Evolutionary conservation across 2,329 filamentous ascomycete genomes (phyloP).

Genomic region (Teratosphaeria zuluensis): DNA sequence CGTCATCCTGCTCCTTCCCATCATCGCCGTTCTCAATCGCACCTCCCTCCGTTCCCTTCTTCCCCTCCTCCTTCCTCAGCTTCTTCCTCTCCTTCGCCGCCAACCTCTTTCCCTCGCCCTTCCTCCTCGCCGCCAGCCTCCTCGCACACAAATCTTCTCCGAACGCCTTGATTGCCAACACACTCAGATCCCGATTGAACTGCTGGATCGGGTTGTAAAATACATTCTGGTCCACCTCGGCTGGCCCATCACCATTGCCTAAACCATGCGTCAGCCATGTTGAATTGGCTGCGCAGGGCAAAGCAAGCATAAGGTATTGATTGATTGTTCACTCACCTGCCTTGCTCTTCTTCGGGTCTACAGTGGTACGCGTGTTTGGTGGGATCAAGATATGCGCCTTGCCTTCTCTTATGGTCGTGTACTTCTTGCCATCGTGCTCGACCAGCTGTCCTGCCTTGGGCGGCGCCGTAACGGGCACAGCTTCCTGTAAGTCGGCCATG

Average conservation of each 20-base stretch:
- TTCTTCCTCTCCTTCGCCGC: slow-evolving; percentile 24
- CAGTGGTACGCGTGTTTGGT: slow-evolving; percentile 38
- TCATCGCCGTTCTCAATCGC: slow-evolving; percentile 2
- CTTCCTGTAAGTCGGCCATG: slow-evolving; percentile 4
- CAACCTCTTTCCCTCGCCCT: slow-evolving; percentile 19
- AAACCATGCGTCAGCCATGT: slow-evolving; percentile 20
- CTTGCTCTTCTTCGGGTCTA: slow-evolving; percentile 35
- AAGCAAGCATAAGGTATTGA: not conserved
- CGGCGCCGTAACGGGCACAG: slow-evolving; percentile 2
- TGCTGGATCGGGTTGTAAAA: slow-evolving; percentile 99
- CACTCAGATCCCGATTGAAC: slow-evolving; percentile 92
- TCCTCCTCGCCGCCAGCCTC: slow-evolving; percentile 22
- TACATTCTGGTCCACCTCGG: slow-evolving; percentile 61
- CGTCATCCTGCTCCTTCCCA: slow-evolving; percentile 2
- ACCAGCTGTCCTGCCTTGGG: slow-evolving; percentile 23
- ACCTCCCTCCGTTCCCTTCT: slow-evolving; percentile 12
- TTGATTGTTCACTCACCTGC: slow-evolving; percentile 10
- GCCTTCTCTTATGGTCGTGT: slow-evolving; percentile 55
- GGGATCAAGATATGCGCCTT: slow-evolving; percentile 59
- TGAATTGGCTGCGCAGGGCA: slow-evolving; percentile 26
- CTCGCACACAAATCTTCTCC: slow-evolving; percentile 50
- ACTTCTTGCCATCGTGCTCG: slow-evolving; percentile 23
- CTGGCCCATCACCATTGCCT: slow-evolving; percentile 27
- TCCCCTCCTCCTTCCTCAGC: slow-evolving; percentile 20
- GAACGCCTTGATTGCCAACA: slow-evolving; percentile 83